A percentile compares a stretch with the other conserved stretches of the same genome.
These are phyloP conservation scores for Marchantia paleacea DNA, from an alignment of 225 moss, liverwort and hornwort species.

Conservation along the genomic window DNA sequence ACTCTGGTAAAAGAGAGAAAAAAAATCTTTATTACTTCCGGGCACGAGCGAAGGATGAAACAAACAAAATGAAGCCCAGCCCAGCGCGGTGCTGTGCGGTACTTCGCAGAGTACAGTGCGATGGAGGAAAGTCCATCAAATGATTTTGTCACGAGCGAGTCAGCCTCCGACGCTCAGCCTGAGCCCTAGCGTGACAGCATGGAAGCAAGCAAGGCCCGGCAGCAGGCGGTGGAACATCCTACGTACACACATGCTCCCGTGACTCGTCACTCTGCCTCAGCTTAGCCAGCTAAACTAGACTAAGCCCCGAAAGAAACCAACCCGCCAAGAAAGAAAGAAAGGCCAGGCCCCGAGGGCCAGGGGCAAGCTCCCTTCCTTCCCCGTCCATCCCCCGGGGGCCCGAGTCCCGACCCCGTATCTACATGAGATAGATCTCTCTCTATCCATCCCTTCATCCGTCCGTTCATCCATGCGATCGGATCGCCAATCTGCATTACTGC, in stretches of 20 bases:
- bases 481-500: no score
- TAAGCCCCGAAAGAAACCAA: not conserved
- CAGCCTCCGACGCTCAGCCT: no score
- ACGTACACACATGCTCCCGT: not conserved
- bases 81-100: not conserved
- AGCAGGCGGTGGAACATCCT: no score
- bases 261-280: not conserved
- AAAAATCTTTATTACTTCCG: not conserved
- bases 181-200: not conserved
- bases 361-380: no score
- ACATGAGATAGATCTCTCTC: no score
- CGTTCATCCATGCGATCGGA: no score
- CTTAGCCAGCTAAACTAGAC: not conserved
- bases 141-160: constrained; percentile 13
- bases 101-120: not conserved
- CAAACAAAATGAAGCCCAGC: not conserved
- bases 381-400: no score
- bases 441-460: no score
- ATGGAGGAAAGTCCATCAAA: constrained; percentile 2
- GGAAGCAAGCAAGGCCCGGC: not conserved
- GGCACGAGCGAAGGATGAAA: not conserved
- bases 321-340: no score
- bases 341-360: no score
- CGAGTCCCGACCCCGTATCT: no score
- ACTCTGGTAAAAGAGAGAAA: not conserved